Evolutionary conservation across 1,139 yeast genomes (phyloP), one percentile per base, ranked within the genome.

Genomic region (Saccharomyces hybrid): DNA sequence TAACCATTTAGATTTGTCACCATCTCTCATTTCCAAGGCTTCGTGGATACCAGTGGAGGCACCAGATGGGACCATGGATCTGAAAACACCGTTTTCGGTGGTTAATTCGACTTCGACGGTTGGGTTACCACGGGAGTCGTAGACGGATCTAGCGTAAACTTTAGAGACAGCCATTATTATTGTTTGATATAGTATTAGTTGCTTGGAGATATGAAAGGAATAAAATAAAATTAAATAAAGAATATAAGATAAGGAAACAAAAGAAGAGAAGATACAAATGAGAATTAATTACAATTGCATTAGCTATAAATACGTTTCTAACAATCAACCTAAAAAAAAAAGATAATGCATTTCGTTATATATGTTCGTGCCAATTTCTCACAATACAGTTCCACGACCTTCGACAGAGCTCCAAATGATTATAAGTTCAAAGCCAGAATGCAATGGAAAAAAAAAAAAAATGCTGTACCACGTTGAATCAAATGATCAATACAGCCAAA

Each of bases 111-210:
- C 96, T 81, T 90, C 96, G 67, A 90, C 96, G 64, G 96, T 90
- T 76, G 97, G 97, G 82, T 90, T 90, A 77, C 96, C 96, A 79
- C 97, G 88, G 66, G 96, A 89, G 79, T 90, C 97, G 84, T 90
- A 90, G 76, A 90, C 95, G 79, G 83, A 84, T 79, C 96, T 88
- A 68, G 96, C 88, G 76, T 79, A 83, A 68, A 88, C 78, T 78
- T 89, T 88, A 60, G 81, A 67, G 66, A 80, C 75, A 64, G 83
- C 78, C 83, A 79, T 79, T 69, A 48, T 60, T 55, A 48, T 47
- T 56, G 49, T 50, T 23, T 34, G 20, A 14, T 55, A 47, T 58
- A 60, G 53, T 56, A 55, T 53, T 48, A 51, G 54, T 57, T 58
- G 53, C 61, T 61, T 63, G 62, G 60, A 56, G 14, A 53, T 48